Base-by-base conservation (phyloP, 352 stramenopile genomes). In the Globisporangium nagaii region DNA sequence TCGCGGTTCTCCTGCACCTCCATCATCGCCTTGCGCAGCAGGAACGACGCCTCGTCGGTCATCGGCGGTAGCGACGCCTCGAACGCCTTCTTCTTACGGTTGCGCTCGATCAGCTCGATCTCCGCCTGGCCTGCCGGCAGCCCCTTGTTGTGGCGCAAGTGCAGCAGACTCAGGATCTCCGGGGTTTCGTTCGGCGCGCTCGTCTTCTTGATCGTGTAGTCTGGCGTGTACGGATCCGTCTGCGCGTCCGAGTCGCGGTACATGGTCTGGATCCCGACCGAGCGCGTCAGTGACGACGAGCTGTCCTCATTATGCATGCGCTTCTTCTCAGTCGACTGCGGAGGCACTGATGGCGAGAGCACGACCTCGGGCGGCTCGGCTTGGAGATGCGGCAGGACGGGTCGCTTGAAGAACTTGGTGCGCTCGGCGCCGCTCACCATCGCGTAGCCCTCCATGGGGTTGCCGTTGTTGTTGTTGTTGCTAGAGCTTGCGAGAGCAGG, bases 221-320 rank as follows among this genome's bases (percentile, higher is more conserved):
- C 88, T 1, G 92, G 93, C 28, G 89, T 95, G 69, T 98, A 98
- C 34, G 93, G 89, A 31, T 94, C 78, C 17, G 93, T 98, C 66
- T 98, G 93, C 8, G 84, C 88, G 53, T 98, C 92, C 41, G 84
- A 96, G 61, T 98, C 93, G 31, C 93, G 83, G 65, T 95, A 97
- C 69, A 78, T 70, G 8, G 90, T 98, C 74, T 98, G 93, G 15
- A 96, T 77, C 7, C 74, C 90, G 7, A 96, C 68, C 2, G 84
- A 86, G 27, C 83, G 77, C 22, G 75, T 92, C 0, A 60, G 66
- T 25, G 60, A 60, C 37, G 64, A 66, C 17, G 66, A 34, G 2
- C 5, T 66, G 15, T 69, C 71, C 52, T 80, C 66, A 9, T 74
- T 39, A 7, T 53, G n/a, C 1, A 40, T 34, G 1, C 63, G 63